Base-by-base conservation (phyloP, 2,329 filamentous ascomycete genomes). In the Botrytis cinerea region DNA sequence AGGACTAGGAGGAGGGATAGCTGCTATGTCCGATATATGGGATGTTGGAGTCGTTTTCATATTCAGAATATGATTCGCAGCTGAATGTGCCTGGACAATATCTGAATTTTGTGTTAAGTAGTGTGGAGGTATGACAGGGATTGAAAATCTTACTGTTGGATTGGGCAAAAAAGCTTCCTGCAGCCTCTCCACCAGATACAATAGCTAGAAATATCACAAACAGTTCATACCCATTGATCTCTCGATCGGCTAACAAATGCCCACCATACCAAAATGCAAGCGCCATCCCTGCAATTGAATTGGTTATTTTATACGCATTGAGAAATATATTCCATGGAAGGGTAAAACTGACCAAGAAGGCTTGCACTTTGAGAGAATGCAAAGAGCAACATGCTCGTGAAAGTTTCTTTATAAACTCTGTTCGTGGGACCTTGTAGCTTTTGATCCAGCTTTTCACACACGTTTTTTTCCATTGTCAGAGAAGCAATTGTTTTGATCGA, bases 181-280 rank as follows among this genome's bases (percentile, higher is more conserved):
- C 68, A 20, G 72, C 72, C 48, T 75, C 48, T 25, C 48, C 61
- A 57, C 74, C 72, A 32, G 54, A 69, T 3, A 88, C 82, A 46
- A 87, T 82, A 0, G 84, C 82, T 28, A 85, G 83, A 74, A 86
- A 87, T 2, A 86, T 83, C 1, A 86, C 83, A 76, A 87, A 88
- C 77, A 88, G 88, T 40, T 85, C 80, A 10, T 79, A 75, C 3
- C 80, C 79, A 40, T 80, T 77, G 61, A 83, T 83, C 74, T 86
- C 83, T 12, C 75, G 77, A 4, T 77, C 80, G 14, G 79, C 80
- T 4, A 85, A 78, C 14, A 86, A 81, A 57, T 81, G 81, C 4
- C 81, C 84, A 43, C 83, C 85, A 75, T 85, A 85, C 84, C 84
- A 91, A 81, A 90, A 90, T 20, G 87, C 88, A 22, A 91, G 85